Base-by-base conservation (phyloP, 1,284 basidiomycete genomes). In the Exobasidium cylindrosporum region DNA sequence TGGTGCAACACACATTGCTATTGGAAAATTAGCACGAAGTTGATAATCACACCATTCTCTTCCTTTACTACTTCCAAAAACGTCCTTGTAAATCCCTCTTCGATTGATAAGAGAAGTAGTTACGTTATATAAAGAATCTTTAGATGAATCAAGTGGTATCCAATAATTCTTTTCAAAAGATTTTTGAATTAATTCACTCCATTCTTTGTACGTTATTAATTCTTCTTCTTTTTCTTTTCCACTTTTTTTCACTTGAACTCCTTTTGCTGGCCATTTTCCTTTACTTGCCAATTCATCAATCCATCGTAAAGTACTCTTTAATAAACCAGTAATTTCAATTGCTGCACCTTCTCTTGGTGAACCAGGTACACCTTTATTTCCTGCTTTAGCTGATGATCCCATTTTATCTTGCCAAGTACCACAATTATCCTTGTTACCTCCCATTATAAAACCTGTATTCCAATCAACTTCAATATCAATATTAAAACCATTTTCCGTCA, bases 11-110 rank as follows among this genome's bases (percentile, higher is more conserved):
- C 89, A 87, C 95, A 97, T 97, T 1, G 95, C 91, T 67, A 97
- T 90, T 2, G 81, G 79, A 83, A 93, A 95, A 82, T 97, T 96
- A 74, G 88, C 86, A 11, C 81, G 74, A 54, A 81, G 75, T 81
- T 97, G 95, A 80, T 98, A 98, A 82, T 98, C 94, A 5, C 91
- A 91, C 89, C 92, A 97, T 81, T 93, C 91, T 21, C 74, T 62
- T 10, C 73, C 73, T 50, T 67, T 68, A 31, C 73, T 71, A 4
- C 65, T 66, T 6, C 77, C 92, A 71, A 89, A 91, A 4, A 97
- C 92, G 76, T 98, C 95, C 84, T 98, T 98, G 85, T 98, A 98
- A 80, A 97, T 95, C 3, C 95, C 95, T 54, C 95, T 86, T 26
- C 92, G 89, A 80, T 93, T 91, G 68, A 97, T 84, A 32, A 97